A percentile compares a stretch with the other conserved stretches of the same genome.
These are phyloP conservation scores for Diaporthe caulivora DNA, from an alignment of 2,329 filamentous ascomycete species.

Conservation along the genomic window DNA sequence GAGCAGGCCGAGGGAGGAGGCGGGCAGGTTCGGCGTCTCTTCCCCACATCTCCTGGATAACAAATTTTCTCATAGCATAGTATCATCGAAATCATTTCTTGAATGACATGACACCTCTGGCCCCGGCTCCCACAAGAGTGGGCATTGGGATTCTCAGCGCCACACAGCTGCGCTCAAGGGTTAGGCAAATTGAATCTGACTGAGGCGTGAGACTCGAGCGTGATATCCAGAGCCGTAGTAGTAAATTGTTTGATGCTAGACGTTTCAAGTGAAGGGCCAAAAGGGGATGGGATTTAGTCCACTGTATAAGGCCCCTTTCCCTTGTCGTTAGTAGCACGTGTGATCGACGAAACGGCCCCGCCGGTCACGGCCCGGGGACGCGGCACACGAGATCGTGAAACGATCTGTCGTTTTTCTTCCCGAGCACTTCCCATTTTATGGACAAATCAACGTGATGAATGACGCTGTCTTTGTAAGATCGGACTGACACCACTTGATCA, in stretches of 20 bases:
- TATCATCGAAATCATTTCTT: conserved; percentile 30
- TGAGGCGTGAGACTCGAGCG: neutral
- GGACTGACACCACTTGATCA: neutral
- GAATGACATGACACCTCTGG: neutral
- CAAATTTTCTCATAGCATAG: conserved; percentile 35
- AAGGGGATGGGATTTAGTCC: too few relatives aligned
- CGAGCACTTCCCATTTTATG: neutral
- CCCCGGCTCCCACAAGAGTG: too few relatives aligned
- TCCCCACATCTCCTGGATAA: conserved; percentile 23
- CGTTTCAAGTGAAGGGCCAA: neutral
- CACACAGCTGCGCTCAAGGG: neutral
- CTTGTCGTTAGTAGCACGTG: conserved; percentile 17
- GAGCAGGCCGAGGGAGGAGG: conserved; percentile 3
- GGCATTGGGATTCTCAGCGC: neutral
- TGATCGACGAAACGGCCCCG: conserved; percentile 24
- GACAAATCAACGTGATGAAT: neutral
- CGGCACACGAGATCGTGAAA: conserved; percentile 25
- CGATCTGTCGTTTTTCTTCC: conserved; percentile 20
- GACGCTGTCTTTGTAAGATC: neutral
- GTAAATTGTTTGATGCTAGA: neutral
- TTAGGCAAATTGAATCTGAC: neutral
- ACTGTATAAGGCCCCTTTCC: neutral
- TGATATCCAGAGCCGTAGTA: neutral
- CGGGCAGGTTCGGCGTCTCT: conserved; percentile 32
- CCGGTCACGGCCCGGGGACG: neutral